Evolutionary conservation across 805 yeast species (phyloP).

Genomic region (Jamesozyma rosinii): DNA sequence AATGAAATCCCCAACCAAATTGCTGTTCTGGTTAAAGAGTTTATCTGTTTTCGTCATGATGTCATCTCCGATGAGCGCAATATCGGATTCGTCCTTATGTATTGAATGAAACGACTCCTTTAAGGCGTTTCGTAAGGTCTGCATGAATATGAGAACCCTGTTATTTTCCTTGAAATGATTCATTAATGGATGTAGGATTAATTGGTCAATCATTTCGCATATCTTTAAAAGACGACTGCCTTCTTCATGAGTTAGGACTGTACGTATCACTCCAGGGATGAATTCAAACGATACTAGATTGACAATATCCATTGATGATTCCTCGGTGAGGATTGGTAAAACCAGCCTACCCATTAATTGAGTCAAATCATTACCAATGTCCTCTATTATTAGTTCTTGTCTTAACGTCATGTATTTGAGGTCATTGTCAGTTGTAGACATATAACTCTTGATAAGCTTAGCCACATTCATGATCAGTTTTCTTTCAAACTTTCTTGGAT

Average conservation of each 20-base stretch:
- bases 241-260: neutral
- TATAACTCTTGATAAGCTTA: conserved; percentile 11
- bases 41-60: neutral
- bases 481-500: neutral
- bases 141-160: conserved; percentile 4
- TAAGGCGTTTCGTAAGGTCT: conserved; percentile 13
- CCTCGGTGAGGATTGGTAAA: conserved; percentile 30
- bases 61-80: neutral
- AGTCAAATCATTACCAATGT: conserved; percentile 57
- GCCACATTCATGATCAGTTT: conserved; percentile 4
- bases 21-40: neutral
- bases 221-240: neutral
- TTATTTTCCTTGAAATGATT: neutral
- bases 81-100: conserved; percentile 11
- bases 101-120: conserved; percentile 2
- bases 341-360: conserved; percentile 45
- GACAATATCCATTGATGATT: conserved; percentile 41
- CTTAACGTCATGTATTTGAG: conserved; percentile 57
- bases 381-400: conserved; percentile 73
- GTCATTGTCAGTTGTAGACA: conserved; percentile 20
- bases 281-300: conserved; percentile 34
- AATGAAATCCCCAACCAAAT: neutral
- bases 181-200: conserved; percentile 2
- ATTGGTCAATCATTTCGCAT: neutral
- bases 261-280: conserved; percentile 2